Evolutionary conservation across 176 grass and related monocot species (phyloP).

Genomic region (Dendrocalamus sinicus): DNA sequence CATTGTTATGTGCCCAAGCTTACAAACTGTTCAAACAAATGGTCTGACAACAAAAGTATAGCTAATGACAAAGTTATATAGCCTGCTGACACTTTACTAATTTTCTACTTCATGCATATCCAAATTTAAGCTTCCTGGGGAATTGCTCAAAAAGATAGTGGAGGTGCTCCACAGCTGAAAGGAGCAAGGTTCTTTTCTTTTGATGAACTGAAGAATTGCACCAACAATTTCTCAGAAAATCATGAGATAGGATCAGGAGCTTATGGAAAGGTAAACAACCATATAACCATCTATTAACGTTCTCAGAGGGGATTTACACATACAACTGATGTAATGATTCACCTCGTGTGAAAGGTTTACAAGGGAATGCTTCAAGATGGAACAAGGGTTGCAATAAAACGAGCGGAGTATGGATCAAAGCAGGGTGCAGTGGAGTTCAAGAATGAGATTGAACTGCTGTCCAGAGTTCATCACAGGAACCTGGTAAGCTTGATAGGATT

Average conservation of each 20-base stretch:
- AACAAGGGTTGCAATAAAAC: constrained; percentile 72
- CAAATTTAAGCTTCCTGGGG: constrained; percentile 78
- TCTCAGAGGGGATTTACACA: background rate
- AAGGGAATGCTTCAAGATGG: constrained; percentile 72
- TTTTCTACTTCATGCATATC: constrained; percentile 19
- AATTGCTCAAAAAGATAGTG: constrained; percentile 54
- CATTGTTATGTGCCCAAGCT: background rate
- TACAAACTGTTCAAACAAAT: constrained; percentile 22
- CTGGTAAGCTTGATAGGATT: constrained; percentile 82
- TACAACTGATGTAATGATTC: constrained; percentile 22
- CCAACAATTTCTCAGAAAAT: constrained; percentile 68
- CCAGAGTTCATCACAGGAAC: constrained; percentile 93
- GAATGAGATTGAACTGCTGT: constrained; percentile 90
- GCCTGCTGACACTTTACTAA: constrained; percentile 18
- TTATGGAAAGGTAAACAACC: constrained; percentile 78
- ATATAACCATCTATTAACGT: background rate
- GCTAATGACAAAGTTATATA: constrained; percentile 13
- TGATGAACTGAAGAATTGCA: constrained; percentile 78
- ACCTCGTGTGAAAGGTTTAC: constrained; percentile 65
- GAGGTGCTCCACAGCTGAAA: constrained; percentile 76
- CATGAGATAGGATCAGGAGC: constrained; percentile 82
- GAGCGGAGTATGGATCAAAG: constrained; percentile 77
- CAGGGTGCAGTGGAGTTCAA: constrained; percentile 90
- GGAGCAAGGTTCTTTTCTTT: constrained; percentile 81
- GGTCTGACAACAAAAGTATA: constrained; percentile 16